A percentile compares a stretch with the other conserved stretches of the same genome.
Conservation (phyloP, 2,329 filamentous ascomycete genomes). For the Sporothrix schenckii region DNA sequence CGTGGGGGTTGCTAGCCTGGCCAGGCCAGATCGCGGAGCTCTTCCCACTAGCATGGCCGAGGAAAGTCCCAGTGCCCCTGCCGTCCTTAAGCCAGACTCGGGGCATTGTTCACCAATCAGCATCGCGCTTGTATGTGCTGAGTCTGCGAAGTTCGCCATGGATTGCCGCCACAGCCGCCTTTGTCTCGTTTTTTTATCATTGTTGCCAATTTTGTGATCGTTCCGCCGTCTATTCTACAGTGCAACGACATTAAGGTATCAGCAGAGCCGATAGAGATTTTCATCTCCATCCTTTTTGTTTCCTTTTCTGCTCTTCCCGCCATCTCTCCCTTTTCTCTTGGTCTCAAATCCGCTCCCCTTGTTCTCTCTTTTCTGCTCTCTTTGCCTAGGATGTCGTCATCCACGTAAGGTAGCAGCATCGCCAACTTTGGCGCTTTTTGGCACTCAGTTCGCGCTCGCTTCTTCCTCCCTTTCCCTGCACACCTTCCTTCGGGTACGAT, state of each 20-base stretch:
- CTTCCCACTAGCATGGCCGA: conserved; percentile 6
- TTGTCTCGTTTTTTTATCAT: not conserved
- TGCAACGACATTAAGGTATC: conserved; percentile 19
- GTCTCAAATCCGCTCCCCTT: not conserved
- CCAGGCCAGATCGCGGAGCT: conserved; percentile 7
- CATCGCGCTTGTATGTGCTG: not conserved
- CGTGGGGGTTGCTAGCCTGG: conserved; percentile 6
- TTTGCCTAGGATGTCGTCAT: conserved; percentile 7
- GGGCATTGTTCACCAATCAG: conserved; percentile 6
- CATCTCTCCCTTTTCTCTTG: not conserved
- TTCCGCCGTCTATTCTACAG: not conserved
- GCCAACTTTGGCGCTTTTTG: conserved; percentile 4
- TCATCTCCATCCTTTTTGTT: not conserved
- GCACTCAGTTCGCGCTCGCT: not conserved
- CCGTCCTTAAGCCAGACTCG: not conserved
- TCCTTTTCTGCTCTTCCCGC: not conserved
- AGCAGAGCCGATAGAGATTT: conserved; percentile 17
- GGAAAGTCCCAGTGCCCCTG: too few species aligned
- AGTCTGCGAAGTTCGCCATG: not conserved
- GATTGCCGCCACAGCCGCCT: conserved; percentile 10
- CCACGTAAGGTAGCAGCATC: conserved; percentile 1
- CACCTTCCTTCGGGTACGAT: conserved; percentile 3
- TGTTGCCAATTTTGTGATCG: not conserved
- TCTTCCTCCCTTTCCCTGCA: not conserved
- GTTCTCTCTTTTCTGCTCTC: not conserved